A percentile compares a stretch with the other conserved stretches of the same genome.
phyloP scores from a whole-genome alignment of 345 rosid genomes.

The Rhodamnia argentea region DNA sequence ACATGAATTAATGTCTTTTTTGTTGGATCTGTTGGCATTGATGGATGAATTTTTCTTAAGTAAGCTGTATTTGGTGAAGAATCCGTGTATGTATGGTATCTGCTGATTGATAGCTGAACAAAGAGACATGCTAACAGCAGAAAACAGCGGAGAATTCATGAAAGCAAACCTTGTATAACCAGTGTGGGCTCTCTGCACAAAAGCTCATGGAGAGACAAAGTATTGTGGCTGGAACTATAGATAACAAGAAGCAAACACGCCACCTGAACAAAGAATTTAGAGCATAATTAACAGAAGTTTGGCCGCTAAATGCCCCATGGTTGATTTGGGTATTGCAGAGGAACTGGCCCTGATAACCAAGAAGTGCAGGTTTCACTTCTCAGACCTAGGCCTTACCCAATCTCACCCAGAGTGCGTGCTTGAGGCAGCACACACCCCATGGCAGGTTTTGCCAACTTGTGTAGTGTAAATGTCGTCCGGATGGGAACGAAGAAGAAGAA shows the following conservation, averaged over 20 bases:
- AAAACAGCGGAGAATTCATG: neutral
- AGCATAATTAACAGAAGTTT: neutral
- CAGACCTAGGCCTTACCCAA: neutral
- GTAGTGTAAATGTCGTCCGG: neutral
- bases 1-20: neutral
- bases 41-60: neutral
- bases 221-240: conserved; percentile 71
- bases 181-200: conserved; percentile 86
- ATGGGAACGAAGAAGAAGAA: neutral
- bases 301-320: neutral
- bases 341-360: neutral
- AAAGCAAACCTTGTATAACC: conserved; percentile 78
- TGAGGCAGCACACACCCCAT: neutral
- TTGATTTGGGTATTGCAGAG: neutral
- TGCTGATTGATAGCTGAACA: neutral
- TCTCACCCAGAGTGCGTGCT: neutral
- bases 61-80: neutral
- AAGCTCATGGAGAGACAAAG: conserved; percentile 73
- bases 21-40: neutral
- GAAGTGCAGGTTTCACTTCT: neutral
- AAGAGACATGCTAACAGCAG: neutral
- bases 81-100: neutral
- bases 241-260: conserved; percentile 89
- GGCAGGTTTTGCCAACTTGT: neutral
- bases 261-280: conserved; percentile 43